Evolutionary conservation across 1,139 yeast species (phyloP).

Genomic region (Debaryomyces coudertii): DNA sequence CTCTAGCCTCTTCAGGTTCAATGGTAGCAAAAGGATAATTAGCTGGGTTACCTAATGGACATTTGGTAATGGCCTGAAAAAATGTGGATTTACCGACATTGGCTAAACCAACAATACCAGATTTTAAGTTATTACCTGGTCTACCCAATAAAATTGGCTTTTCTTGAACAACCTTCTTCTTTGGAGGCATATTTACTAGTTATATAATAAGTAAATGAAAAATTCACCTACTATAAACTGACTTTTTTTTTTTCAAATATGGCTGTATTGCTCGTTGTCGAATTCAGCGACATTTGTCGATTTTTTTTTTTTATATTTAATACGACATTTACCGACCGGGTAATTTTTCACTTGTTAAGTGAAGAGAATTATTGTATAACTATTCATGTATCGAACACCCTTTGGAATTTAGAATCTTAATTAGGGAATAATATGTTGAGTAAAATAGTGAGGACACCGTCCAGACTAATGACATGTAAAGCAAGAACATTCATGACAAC

Average conservation of each 20-base stretch:
- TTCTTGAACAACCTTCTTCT: constrained; percentile 82
- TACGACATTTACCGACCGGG: constrained; percentile 9
- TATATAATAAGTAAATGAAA: neutral
- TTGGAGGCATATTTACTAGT: constrained; percentile 77
- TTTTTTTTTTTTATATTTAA: neutral
- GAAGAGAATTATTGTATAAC: constrained; percentile 1
- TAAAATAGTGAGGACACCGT: neutral
- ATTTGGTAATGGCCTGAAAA: constrained; percentile 85
- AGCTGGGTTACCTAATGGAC: constrained; percentile 97
- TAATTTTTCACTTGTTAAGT: neutral
- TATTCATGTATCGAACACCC: neutral
- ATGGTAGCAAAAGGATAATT: constrained; percentile 98
- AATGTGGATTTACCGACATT: constrained; percentile 95
- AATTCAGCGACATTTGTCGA: constrained; percentile 7
- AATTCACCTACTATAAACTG: neutral
- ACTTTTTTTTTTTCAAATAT: constrained; percentile 5
- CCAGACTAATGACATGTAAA: neutral
- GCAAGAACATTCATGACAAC: neutral
- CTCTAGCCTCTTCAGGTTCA: constrained; percentile 99
- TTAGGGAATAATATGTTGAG: constrained; percentile 1
- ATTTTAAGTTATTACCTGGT: constrained; percentile 96
- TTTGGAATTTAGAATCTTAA: neutral
- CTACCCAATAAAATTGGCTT: constrained; percentile 92
- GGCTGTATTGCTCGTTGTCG: constrained; percentile 8
- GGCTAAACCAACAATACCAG: constrained; percentile 97